Evolutionary conservation across 2,329 filamentous ascomycete genomes (phyloP), one percentile per base, ranked within the genome.

Genomic region (Colletotrichum ledebouriae): DNA sequence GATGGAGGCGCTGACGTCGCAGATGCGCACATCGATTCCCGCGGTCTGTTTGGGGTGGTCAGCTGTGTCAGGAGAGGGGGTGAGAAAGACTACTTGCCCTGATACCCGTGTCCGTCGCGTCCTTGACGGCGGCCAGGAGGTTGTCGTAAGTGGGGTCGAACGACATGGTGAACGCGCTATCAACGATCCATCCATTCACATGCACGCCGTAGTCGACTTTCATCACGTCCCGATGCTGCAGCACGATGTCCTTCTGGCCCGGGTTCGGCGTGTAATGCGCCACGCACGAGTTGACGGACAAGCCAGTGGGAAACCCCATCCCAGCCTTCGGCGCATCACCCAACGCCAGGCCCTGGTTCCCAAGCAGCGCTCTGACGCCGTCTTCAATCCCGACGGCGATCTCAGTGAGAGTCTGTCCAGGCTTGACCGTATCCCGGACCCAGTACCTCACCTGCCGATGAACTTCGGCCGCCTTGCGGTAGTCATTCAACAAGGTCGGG

Each of bases 371-470:
- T 71, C 93, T 88, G 41, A 96, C 92, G 59, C 92, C 87, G 76
- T 95, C 89, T 79, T 97, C 94, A 73, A 97, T 97, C n/a, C 90
- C 91, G 77, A 95, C 90, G 9, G 93, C 92, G 72, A 97, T 95
- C 78, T 94, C 90, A 3, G 90, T 94, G 76, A 97, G 81, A 6
- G 86, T 88, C 85, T 93, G 90, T 55, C 94, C 94, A 0, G 94
- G 94, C 83, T 92, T 92, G 76, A 96, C 92, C 75, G 86, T 90
- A 77, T 90, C 90, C 80, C 93, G 90, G 3, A 92, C 93, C 86
- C 92, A 94, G 78, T 94, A 90, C 58, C 94, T 90, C 65, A 96
- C 93, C 77, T 97, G 92, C 64, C 94, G 89, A 78, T 97, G 94
- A n/a, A 93, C 88, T 80, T 97, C 93, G n/a, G 93, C 92, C 53